Evolutionary conservation across 768 basidiomycete species (phyloP), one percentile per base, ranked within the genome.

Genomic region (Boletus rubroflammeus): DNA sequence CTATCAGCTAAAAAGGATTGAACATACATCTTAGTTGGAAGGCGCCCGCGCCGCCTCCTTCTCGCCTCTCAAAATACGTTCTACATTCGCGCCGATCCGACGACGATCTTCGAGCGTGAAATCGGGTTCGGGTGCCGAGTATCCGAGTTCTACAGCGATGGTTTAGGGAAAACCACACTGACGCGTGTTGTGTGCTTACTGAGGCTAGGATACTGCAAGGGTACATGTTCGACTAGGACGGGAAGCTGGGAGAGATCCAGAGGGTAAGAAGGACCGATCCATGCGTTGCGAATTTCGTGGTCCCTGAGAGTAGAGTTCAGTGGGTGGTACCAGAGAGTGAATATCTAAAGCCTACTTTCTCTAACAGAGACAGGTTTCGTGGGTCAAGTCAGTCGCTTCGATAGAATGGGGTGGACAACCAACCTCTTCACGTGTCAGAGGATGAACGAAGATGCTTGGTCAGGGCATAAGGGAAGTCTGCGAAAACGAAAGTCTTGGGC

Each of bases 211-310:
- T 90, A 91, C 61, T 90, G 88, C 21, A 83, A 54, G 0, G 86
- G 88, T n/a, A 88, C 60, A 3, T 79, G 72, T 0, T 80, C 78
- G 47, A 68, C 74, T 43, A 73, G 62, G n/a, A 82, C 53, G 0
- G 83, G 81, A 19, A 91, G 76, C 7, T 58, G 67, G 10, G 78
- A 74, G 7, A 88, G 76, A 62, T 90, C 83, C 21, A 90, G 75
- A 1, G 86, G 84, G 70, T 76, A 85, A 2, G 88, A 67, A 31
- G 84, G 80, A 0, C 89, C 88, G 15, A 91, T 78, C 89, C 88
- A 91, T 2, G 88, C 83, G 23, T 71, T 76, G 4, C 89, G 81
- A n/a, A 71, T 55, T 61, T 86, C 82, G 59, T 91, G 88, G 64
- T 90, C 89, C 53, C 85, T 89, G 56, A 9, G 34, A 32, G 21